Conservation (phyloP, 352 stramenopile genomes). For the Pythium dissimile region DNA sequence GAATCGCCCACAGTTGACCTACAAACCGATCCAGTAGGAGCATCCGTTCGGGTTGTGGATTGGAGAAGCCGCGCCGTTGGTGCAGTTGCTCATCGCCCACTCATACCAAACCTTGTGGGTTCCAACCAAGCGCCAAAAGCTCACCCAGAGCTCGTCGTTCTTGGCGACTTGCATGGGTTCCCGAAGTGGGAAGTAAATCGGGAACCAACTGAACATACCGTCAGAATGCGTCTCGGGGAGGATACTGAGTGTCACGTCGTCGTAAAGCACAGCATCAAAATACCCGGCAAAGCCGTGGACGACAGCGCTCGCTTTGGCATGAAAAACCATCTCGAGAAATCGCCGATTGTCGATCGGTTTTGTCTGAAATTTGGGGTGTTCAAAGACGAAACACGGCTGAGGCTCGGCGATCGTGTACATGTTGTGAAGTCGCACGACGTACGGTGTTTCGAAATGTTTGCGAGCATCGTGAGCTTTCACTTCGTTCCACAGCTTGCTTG, state of each 20-base stretch:
- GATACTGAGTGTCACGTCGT: constrained; percentile 93
- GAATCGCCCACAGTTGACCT: no score
- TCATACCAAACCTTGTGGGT: constrained; percentile 97
- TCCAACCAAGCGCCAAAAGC: constrained; percentile 91
- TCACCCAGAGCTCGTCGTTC: constrained; percentile 77
- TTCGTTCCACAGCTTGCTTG: constrained; percentile 91
- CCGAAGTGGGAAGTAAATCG: constrained; percentile 96
- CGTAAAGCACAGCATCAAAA: constrained; percentile 95
- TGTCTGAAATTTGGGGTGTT: constrained; percentile 80
- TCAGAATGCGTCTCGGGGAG: constrained; percentile 93
- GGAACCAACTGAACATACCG: constrained; percentile 99
- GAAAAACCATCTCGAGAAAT: constrained; percentile 51
- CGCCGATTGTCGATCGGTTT: constrained; percentile 85
- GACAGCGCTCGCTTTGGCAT: constrained; percentile 45
- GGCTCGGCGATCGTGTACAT: constrained; percentile 81
- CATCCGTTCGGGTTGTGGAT: constrained; percentile 97
- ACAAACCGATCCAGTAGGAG: constrained; percentile 95
- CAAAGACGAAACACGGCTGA: constrained; percentile 93
- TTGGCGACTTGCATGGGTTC: constrained; percentile 84
- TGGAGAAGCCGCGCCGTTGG: constrained; percentile 43
- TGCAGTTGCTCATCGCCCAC: constrained; percentile 85
- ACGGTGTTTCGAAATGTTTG: constrained; percentile 94
- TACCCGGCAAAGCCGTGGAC: constrained; percentile 96
- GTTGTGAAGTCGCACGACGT: constrained; percentile 96
- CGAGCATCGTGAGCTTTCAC: constrained; percentile 73